Evolutionary conservation across 139 green algal genomes (phyloP), one percentile per base, ranked within the genome.

Genomic region (Chlamydomonas asymmetrica): DNA sequence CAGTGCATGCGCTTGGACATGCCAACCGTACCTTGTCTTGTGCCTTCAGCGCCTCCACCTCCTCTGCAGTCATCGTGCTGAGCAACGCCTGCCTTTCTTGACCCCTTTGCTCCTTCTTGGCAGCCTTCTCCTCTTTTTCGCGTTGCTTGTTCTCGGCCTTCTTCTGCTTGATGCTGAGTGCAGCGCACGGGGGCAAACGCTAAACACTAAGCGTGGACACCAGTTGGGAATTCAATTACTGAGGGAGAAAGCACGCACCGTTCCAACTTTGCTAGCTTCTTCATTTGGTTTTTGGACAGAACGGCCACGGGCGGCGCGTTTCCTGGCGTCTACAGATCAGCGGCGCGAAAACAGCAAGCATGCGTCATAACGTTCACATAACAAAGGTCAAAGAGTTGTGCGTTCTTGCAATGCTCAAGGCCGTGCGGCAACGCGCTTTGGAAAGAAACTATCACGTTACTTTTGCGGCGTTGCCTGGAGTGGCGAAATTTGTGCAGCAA

Each of bases 261-360:
- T 25, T 70, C 59, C 41, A 77, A 41, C 6, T 43, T 31, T 4
- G 59, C 59, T 35, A 49, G 40, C 63, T 66, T 73, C 62, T 73
- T 79, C 73, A 79, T 79, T 64, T 73, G 63, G 52, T n/a, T 80
- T 29, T 75, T 80, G 20, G 54, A 54, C 39, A 80, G n/a, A n/a
- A n/a, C n/a, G n/a, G n/a, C n/a, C n/a, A n/a, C n/a, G n/a, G n/a
- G n/a, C n/a, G n/a, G n/a, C n/a, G n/a, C n/a, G n/a, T n/a, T n/a
- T n/a, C n/a, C n/a, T n/a, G n/a, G n/a, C n/a, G n/a, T n/a, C n/a
- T n/a, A n/a, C n/a, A n/a, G n/a, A n/a, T n/a, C n/a, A n/a, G n/a
- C n/a, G n/a, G n/a, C n/a, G n/a, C n/a, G n/a, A n/a, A n/a, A n/a
- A n/a, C n/a, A n/a, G n/a, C n/a, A n/a, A n/a, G n/a, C n/a, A n/a